Conservation (phyloP, 1,139 yeast species). For the Meyerozyma elateridarum region DNA sequence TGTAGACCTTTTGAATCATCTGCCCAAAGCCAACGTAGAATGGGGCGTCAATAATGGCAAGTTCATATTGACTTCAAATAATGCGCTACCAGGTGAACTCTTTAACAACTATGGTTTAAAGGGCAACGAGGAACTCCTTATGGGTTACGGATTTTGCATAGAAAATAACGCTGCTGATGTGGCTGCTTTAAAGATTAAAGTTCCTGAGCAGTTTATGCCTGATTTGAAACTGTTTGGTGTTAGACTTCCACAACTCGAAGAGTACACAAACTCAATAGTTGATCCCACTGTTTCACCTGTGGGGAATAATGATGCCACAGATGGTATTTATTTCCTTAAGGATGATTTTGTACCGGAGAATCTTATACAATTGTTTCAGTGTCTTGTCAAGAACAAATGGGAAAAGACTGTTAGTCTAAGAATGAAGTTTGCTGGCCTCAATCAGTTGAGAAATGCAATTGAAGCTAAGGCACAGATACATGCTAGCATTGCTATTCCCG, state of each 20-base stretch:
- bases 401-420: slow-evolving; percentile 44
- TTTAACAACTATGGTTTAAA: slow-evolving; percentile 84
- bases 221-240: slow-evolving; percentile 37
- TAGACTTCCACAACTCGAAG: slow-evolving; percentile 41
- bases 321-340: slow-evolving; percentile 43
- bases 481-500: slow-evolving; percentile 11
- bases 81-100: slow-evolving; percentile 43
- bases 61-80: slow-evolving; percentile 28
- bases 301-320: slow-evolving; percentile 16
- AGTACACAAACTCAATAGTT: slow-evolving; percentile 42
- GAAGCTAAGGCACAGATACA: slow-evolving; percentile 39
- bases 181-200: slow-evolving; percentile 52
- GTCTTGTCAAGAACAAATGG: slow-evolving; percentile 39
- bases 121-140: slow-evolving; percentile 69
- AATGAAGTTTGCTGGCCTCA: slow-evolving; percentile 55
- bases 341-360: slow-evolving; percentile 38
- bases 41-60: slow-evolving; percentile 43
- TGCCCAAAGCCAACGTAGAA: slow-evolving; percentile 53
- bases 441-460: slow-evolving; percentile 50
- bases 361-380: slow-evolving; percentile 49
- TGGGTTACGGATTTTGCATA: slow-evolving; percentile 67
- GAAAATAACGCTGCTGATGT: slow-evolving; percentile 59
- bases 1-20: slow-evolving; percentile 74
- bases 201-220: slow-evolving; percentile 33
- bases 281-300: slow-evolving; percentile 9